Evolutionary conservation across 305 asterid genomes (phyloP), one percentile per base, ranked within the genome.

Genomic region (Fraxinus dipetala): DNA sequence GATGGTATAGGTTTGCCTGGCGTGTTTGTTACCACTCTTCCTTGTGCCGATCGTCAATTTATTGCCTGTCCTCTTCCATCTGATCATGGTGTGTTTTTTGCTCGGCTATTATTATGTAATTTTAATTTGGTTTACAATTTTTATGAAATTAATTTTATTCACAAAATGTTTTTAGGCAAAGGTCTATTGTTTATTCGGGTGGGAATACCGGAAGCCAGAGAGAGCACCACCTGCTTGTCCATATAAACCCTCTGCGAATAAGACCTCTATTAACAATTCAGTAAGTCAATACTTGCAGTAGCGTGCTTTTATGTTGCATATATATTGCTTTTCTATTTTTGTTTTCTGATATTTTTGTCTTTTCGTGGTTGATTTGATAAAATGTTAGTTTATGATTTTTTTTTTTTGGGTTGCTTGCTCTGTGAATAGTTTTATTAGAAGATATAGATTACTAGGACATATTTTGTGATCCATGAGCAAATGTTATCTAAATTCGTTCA

Each of bases 201-300:
- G 96, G 97, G 98, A 96, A 76, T 96, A 94, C 81, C 92, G 90
- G 85, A 93, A 87, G 88, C 98, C 99, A 76, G 94, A 75, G 84
- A 93, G 98, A 83, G 92, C 89, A 5, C 95, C 98, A 43, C 91
- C 98, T 67, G 97, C 97, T 87, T 95, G 98, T 86, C 97, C 99
- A 56, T 86, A 85, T 38, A 92, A 90, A 76, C 91, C 99, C 40
- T 82, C 98, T 34, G 88, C 93, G 18, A 14, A 87, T 80, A 88
- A 88, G 56, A 54, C 85, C 45, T 81, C 78, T 84, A 75, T 87
- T 26, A 85, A 78, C 80, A 83, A 84, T 84, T 89, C 97, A 36
- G 99, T 95, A 88, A 94, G 98, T 89, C 72, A 26, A 26, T 76
- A 20, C 28, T 38, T 79, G 10, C 31, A 4, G n/a, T 30, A 45